Base-by-base conservation (phyloP, 2,329 filamentous ascomycete species). In the Teratosphaeria destructans region DNA sequence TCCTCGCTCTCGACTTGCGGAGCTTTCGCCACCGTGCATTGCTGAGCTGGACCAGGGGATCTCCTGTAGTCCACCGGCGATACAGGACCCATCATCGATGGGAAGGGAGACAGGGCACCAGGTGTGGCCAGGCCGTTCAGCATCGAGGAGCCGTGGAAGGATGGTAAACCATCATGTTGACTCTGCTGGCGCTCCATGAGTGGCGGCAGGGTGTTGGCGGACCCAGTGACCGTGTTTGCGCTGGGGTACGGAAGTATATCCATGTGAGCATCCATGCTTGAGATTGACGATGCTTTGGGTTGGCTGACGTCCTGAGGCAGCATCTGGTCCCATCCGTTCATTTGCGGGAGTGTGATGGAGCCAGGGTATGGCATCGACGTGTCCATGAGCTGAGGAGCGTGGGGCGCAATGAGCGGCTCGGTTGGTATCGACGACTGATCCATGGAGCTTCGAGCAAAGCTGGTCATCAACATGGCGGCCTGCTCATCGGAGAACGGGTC, bases 401-500 rank as follows among this genome's bases (percentile, higher is more conserved):
- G 85, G 64, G 89, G 84, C 61, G 90, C 85, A 73, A 89, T 92
- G 64, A 87, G 80, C 73, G 88, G 85, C 70, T 84, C 82, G 63
- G 79, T 74, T 68, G 75, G 79, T 74, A 75, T 78, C 65, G 77
- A 77, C 35, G 59, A 61, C 37, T 63, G 60, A 72, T 81, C 78
- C 85, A 90, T 68, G 85, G 85, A 80, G 61, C 84, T 86, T 76
- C 92, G 93, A 70, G 86, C 92, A 73, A 97, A 88, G 78, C 97
- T 92, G 73, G 93, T 94, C 79, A 99, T 95, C 74, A 99, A 85
- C 90, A 97, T 96, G 67, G 94, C 94, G 67, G 94, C 94, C 69
- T 93, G 91, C 81, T 99, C 93, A 71, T 96, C 88, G 74, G 96
- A 94, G 72, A 96, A 92, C 77, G 93, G 88, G 73, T 96, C 93